Base-by-base conservation (phyloP, 176 grass and related monocot species). In the Carex kokanica region DNA sequence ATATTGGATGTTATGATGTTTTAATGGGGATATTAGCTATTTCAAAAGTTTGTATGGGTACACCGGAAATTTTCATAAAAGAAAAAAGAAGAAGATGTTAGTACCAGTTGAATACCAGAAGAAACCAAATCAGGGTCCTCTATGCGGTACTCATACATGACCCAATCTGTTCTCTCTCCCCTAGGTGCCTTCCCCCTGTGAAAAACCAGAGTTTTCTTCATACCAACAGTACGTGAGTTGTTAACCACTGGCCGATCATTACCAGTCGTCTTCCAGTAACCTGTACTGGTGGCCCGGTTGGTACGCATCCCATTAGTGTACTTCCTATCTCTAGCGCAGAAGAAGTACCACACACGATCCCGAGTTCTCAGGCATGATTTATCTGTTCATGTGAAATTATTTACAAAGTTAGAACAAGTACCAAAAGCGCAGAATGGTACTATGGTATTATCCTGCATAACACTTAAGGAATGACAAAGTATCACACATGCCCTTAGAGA, bases 221-320 rank as follows among this genome's bases (percentile, higher is more conserved):
- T 93, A 61, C 95, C 95, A 69, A 94, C 86, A 80, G 83, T 85
- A 69, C 43, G 89, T 8, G 85, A 85, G 59, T 93, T 91, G 80
- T 94, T 88, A 43, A 91, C 55, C 31, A 98, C 85, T 2, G 81
- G 45, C 54, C 87, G 88, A 61, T 98, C 95, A 82, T 88, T 98
- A 83, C 95, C 95, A 69, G 92, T 98, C 34, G 95, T 88, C 62
- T 98, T 98, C 95, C 92, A 98, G 51, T 89, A 98, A 34, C 95
- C 95, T 81, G 64, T 81, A 68, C 90, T 85, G 43, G 95, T 94
- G 53, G 95, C 90, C 14, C 92, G 87, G 52, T 98, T 98, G 45
- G 92, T 89, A 45, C 92, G 90, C 34, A 73, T 79, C 11, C 95
- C 90, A 63, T 86, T 91, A 79, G 89, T 84, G 88, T 94, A 98